Evolutionary conservation across 2,329 filamentous ascomycete species (phyloP).

Genomic region (Talaromyces sp.): DNA sequence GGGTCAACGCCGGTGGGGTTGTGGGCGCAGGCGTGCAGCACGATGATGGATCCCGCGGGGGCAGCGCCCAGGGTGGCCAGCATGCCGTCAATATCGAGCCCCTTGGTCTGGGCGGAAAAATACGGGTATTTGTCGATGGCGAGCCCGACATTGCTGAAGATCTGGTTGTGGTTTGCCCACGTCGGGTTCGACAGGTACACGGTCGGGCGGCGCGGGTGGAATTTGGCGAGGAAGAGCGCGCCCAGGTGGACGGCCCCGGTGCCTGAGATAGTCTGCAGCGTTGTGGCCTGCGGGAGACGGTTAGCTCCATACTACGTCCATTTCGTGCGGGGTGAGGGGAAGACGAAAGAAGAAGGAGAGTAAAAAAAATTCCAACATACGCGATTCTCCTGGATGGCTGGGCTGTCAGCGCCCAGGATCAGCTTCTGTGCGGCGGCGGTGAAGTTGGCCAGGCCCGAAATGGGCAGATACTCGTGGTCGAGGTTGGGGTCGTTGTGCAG

Average conservation of each 20-base stretch:
- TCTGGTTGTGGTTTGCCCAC: constrained; percentile 98
- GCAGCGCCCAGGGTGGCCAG: constrained; percentile 64
- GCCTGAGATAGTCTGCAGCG: constrained; percentile 92
- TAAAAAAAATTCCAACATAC: constrained; percentile 33
- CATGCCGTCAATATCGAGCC: constrained; percentile 90
- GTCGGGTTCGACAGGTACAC: constrained; percentile 93
- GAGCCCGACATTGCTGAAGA: constrained; percentile 86
- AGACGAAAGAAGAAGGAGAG: neutral
- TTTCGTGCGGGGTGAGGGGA: constrained; percentile 1
- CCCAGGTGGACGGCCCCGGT: constrained; percentile 93
- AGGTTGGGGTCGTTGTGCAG: constrained; percentile 81
- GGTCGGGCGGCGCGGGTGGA: constrained; percentile 66
- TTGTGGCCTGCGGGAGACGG: constrained; percentile 52
- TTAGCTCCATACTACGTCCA: neutral
- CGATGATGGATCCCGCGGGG: constrained; percentile 73
- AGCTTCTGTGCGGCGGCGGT: constrained; percentile 87
- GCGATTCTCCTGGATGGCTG: constrained; percentile 78
- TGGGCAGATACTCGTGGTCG: constrained; percentile 98
- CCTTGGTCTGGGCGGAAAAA: constrained; percentile 82
- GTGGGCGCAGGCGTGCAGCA: constrained; percentile 93
- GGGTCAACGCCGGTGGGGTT: constrained; percentile 98
- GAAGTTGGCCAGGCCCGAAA: constrained; percentile 80
- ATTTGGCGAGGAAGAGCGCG: constrained; percentile 86
- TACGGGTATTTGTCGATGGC: constrained; percentile 82
- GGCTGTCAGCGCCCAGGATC: constrained; percentile 72